Evolutionary conservation across 2,329 filamentous ascomycete genomes (phyloP), one percentile per base, ranked within the genome.

Genomic region (Trichoderma harzianum): DNA sequence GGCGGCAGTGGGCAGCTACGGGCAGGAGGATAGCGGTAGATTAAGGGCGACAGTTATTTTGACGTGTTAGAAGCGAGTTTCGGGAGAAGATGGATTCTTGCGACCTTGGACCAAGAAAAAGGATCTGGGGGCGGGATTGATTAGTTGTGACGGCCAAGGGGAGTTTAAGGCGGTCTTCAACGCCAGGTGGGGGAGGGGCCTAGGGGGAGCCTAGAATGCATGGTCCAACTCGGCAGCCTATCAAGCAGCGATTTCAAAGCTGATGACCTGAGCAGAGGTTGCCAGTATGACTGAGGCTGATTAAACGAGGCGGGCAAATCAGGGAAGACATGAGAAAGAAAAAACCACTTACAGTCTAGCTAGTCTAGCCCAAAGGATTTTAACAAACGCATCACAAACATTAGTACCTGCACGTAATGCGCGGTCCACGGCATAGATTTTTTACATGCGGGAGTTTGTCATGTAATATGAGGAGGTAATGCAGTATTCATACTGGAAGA

Each of bases 131-230:
- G 21, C 26, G 21, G 34, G 65, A 39, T 55, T 24, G 53, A 26
- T 30, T 32, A n/a, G 30, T 55, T 21, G 63, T 12, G 7, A 62
- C 55, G 66, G 66, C 66, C n/a, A 62, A 69, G 66, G 66, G 66
- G 66, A 69, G 66, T 66, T 57, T 66, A 57, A 57, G 58, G 69
- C 58, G 62, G 62, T 65, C 62, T 70, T 47, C 61, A 55, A 60
- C 14, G 18, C 43, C 69, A 70, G 69, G 58, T 70, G 69, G 62
- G 69, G 69, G 60, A 70, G 69, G 69, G 69, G 61, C 69, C 43
- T 53, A 53, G 39, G 66, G 66, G 66, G n/a, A 61, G 39, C 53
- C 39, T 69, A 34, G 66, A 62, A 43, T 53, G 30, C 30, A 18
- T 43, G 16, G 26, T 12, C 30, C 28, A 30, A 26, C 26, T 53